Evolutionary conservation across 176 grass and related monocot species (phyloP).

Genomic region (Oryza punctata): DNA sequence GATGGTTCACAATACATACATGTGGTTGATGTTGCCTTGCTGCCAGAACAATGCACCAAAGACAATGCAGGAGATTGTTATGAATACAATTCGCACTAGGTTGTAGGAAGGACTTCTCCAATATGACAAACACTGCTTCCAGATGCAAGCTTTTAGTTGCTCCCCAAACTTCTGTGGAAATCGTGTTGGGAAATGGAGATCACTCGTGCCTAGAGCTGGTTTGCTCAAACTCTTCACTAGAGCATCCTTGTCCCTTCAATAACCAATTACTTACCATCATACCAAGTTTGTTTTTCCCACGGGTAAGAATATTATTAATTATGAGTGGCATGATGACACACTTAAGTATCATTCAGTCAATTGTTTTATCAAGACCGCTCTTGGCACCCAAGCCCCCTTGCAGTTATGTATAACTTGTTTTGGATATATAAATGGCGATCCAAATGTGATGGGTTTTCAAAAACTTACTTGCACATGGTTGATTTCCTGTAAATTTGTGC

Average conservation of each 20-base stretch:
- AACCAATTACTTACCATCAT: constrained; percentile 1
- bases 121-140: constrained; percentile 79
- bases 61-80: constrained; percentile 1
- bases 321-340: too few species aligned
- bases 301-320: too few species aligned
- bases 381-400: too few species aligned
- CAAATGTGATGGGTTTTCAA: not conserved
- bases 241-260: constrained; percentile 60
- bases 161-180: constrained; percentile 63
- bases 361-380: too few species aligned
- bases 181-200: constrained; percentile 59
- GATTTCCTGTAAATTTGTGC: constrained; percentile 67
- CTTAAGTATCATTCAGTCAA: too few species aligned
- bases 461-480: constrained; percentile 51
- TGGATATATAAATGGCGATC: too few species aligned
- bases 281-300: too few species aligned
- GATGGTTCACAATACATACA: constrained; percentile 35
- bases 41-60: constrained; percentile 59
- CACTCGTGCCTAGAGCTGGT: constrained; percentile 43
- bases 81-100: constrained; percentile 56
- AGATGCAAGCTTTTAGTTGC: constrained; percentile 78
- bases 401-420: too few species aligned
- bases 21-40: constrained; percentile 51
- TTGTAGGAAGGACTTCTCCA: constrained; percentile 90
- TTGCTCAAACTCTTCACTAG: constrained; percentile 45